Percentiles rank a stretch among this genome's conserved stretches.
Evolutionary conservation across 2,329 filamentous ascomycete genomes (phyloP).

Genomic region (Chaetomiaceae sp.): DNA sequence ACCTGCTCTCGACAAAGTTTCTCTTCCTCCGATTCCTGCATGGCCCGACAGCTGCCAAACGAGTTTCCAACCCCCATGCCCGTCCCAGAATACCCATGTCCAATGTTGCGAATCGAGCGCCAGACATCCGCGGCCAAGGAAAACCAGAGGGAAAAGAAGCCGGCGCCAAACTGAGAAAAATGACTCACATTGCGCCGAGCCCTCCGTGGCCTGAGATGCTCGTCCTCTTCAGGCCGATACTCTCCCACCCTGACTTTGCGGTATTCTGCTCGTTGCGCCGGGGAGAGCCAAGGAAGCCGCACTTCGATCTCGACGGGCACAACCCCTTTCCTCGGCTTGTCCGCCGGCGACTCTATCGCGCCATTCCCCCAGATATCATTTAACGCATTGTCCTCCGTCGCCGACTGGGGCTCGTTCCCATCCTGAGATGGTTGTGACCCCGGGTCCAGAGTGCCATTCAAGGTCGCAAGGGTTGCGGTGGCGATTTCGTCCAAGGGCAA

Average conservation of each 20-base stretch:
- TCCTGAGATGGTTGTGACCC: background rate
- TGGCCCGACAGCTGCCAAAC: no score
- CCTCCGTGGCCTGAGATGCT: conserved; percentile 2
- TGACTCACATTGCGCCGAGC: conserved; percentile 16
- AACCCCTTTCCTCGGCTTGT: background rate
- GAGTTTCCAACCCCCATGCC: no score
- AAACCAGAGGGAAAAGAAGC: no score
- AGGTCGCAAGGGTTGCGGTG: background rate
- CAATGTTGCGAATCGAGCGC: no score
- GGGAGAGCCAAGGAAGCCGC: conserved; percentile 16
- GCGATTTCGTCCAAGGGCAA: conserved; percentile 13
- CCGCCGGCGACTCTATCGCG: background rate
- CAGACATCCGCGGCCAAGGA: no score
- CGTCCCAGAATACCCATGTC: no score
- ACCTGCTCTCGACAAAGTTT: no score
- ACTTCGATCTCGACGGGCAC: conserved; percentile 19
- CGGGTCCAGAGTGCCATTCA: background rate
- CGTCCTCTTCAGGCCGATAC: conserved; percentile 4
- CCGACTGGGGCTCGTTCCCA: background rate
- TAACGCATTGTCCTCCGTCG: background rate
- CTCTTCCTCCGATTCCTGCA: no score
- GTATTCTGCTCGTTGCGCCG: conserved; percentile 13
- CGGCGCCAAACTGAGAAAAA: no score
- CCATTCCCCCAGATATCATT: background rate
- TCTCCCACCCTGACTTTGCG: conserved; percentile 15